phyloP scores from a whole-genome alignment of 257 asterid species.

The Schizonepeta tenuifolia region DNA sequence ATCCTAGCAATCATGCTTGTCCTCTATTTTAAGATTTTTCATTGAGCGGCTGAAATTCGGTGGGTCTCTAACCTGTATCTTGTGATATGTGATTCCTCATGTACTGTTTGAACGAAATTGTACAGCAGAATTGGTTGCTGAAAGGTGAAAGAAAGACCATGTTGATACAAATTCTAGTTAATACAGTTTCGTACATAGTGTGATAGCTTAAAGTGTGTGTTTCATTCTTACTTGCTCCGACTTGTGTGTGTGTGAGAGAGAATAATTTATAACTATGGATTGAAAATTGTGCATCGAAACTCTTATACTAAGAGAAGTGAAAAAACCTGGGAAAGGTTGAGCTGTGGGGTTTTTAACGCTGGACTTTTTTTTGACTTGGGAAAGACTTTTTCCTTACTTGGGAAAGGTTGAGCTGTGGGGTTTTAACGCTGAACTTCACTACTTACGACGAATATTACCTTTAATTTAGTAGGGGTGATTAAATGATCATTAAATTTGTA shows the following conservation, averaged over 20 bases:
- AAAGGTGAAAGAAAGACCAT: constrained; percentile 23
- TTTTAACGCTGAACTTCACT: no score
- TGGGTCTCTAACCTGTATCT: constrained; percentile 21
- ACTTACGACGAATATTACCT: no score
- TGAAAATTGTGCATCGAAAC: no score
- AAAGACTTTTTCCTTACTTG: no score
- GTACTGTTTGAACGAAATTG: constrained; percentile 36
- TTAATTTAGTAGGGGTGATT: no score
- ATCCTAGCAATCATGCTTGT: constrained; percentile 70
- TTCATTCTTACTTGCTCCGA: background rate
- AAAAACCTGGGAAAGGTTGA: no score
- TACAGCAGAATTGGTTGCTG: constrained; percentile 38
- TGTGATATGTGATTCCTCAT: constrained; percentile 26
- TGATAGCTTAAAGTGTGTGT: background rate
- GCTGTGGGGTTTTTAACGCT: no score
- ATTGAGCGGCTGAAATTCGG: constrained; percentile 38
- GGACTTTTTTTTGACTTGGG: no score
- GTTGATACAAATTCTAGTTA: constrained; percentile 20
- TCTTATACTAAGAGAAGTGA: no score
- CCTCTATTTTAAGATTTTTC: constrained; percentile 74
- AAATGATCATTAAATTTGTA: no score
- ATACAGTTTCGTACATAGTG: background rate
- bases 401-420: no score
- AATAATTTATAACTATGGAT: no score
- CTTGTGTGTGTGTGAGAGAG: background rate